A percentile compares a stretch with the other conserved stretches of the same genome.
These are phyloP conservation scores for Dendrobium catenatum DNA, from an alignment of 106 monocot genomes.

Conservation along the genomic window DNA sequence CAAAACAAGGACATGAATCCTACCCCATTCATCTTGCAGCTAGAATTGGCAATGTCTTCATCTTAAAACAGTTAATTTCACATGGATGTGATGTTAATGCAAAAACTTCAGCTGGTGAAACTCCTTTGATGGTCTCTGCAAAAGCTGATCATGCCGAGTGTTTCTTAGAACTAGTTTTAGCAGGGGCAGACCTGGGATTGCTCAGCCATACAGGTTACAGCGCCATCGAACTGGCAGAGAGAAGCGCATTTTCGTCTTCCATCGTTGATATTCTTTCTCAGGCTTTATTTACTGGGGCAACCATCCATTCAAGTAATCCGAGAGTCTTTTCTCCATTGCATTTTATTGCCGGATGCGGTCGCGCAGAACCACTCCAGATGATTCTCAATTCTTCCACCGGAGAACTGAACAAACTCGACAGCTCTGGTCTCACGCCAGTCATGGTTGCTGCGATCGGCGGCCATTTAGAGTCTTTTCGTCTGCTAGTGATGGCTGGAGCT, in stretches of 20 bases:
- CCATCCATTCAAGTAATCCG: slow-evolving; percentile 30
- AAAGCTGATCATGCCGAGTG: slow-evolving; percentile 28
- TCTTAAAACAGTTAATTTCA: slow-evolving; percentile 30
- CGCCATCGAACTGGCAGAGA: slow-evolving; percentile 27
- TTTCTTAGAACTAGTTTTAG: slow-evolving; percentile 29
- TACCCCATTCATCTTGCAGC: slow-evolving; percentile 51
- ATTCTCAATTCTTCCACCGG: slow-evolving; percentile 20
- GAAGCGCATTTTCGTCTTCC: slow-evolving; percentile 31
- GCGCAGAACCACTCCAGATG: slow-evolving; percentile 36
- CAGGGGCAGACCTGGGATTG: slow-evolving; percentile 46
- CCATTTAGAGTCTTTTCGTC: slow-evolving; percentile 39
- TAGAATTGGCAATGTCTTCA: slow-evolving; percentile 25
- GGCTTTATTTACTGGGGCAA: slow-evolving; percentile 19
- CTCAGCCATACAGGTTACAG: slow-evolving; percentile 31
- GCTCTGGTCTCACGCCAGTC: slow-evolving; percentile 34
- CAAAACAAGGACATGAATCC: slow-evolving; percentile 18
- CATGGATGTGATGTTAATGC: slow-evolving; percentile 33
- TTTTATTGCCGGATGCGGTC: slow-evolving; percentile 26
- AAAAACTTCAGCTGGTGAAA: slow-evolving; percentile 43
- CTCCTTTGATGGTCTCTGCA: slow-evolving; percentile 52
- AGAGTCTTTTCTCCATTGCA: slow-evolving; percentile 46
- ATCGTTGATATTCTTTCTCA: slow-evolving; percentile 28
- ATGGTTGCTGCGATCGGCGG: slow-evolving; percentile 42
- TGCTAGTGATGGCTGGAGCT: slow-evolving; percentile 59
- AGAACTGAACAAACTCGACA: slow-evolving; percentile 39